Conservation (phyloP, 1,284 basidiomycete species). For the Irpex sp. region DNA sequence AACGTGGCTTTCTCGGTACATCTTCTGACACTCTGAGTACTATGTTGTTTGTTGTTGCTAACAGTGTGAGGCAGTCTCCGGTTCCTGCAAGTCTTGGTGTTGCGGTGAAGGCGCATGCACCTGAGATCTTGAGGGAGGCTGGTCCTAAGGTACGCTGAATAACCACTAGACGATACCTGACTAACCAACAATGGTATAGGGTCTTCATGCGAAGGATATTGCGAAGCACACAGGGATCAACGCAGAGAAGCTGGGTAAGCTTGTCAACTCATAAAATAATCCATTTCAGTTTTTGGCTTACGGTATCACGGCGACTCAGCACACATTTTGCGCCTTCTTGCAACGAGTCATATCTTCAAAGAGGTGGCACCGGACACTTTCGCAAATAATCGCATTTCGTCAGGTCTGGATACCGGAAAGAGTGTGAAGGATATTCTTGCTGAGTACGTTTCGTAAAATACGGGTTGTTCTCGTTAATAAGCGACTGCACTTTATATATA, state of each 20-base stretch:
- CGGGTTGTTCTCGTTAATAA: too few species aligned
- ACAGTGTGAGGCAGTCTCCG: neutral
- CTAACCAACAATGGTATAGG: slow-evolving; percentile 17
- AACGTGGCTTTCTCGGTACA: neutral
- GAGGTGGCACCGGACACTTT: slow-evolving; percentile 42
- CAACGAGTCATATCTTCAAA: slow-evolving; percentile 37
- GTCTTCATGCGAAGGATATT: slow-evolving; percentile 34
- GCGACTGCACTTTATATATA: neutral
- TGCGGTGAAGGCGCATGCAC: neutral
- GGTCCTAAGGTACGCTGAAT: neutral
- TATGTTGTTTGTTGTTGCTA: neutral
- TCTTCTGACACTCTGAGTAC: neutral
- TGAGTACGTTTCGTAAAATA: neutral
- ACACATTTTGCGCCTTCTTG: slow-evolving; percentile 36
- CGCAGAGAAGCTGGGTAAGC: slow-evolving; percentile 30
- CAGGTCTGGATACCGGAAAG: slow-evolving; percentile 38
- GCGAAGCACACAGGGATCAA: slow-evolving; percentile 27
- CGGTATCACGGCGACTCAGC: too few species aligned
- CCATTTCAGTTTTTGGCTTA: neutral
- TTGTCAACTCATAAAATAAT: too few species aligned
- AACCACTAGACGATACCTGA: neutral
- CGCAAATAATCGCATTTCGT: slow-evolving; percentile 38
- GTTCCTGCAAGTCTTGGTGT: neutral
- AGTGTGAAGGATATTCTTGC: slow-evolving; percentile 13
- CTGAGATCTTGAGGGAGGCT: neutral